Conservation (phyloP, 2,329 filamentous ascomycete genomes). For the Neofusicoccum cordaticola region DNA sequence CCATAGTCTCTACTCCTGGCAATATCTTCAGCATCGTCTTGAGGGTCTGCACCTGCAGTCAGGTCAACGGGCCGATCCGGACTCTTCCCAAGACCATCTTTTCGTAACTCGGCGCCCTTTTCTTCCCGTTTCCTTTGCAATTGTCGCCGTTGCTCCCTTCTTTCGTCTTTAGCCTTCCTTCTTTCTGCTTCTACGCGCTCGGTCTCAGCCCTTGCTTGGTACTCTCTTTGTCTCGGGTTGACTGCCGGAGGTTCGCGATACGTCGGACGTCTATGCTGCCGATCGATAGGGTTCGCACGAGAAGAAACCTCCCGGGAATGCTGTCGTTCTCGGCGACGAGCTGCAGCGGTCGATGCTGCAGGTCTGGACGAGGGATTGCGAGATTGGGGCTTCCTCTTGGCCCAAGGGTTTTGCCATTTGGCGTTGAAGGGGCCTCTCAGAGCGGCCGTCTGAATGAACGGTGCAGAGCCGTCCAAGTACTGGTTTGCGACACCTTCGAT, state of each 20-base stretch:
- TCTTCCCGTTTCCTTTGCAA: background rate
- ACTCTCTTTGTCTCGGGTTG: background rate
- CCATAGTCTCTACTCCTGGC: background rate
- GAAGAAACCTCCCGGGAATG: background rate
- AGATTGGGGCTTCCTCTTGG: background rate
- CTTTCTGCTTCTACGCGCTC: background rate
- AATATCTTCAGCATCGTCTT: background rate
- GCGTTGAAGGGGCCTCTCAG: conserved; percentile 60
- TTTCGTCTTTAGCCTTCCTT: background rate
- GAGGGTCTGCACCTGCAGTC: background rate
- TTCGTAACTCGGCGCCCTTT: background rate
- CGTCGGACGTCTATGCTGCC: background rate
- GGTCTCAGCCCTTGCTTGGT: background rate
- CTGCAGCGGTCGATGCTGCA: background rate
- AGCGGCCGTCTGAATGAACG: conserved; percentile 59
- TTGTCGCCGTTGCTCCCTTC: conserved; percentile 1
- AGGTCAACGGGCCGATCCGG: background rate
- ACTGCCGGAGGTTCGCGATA: background rate
- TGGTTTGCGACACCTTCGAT: conserved; percentile 60
- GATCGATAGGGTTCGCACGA: background rate
- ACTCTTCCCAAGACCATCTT: background rate
- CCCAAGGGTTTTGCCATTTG: conserved; percentile 38
- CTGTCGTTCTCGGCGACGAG: background rate
- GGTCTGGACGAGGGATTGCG: background rate
- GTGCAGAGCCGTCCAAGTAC: conserved; percentile 56